Evolutionary conservation across 257 asterid genomes (phyloP), one percentile per base, ranked within the genome.

Genomic region (Lantana camara): DNA sequence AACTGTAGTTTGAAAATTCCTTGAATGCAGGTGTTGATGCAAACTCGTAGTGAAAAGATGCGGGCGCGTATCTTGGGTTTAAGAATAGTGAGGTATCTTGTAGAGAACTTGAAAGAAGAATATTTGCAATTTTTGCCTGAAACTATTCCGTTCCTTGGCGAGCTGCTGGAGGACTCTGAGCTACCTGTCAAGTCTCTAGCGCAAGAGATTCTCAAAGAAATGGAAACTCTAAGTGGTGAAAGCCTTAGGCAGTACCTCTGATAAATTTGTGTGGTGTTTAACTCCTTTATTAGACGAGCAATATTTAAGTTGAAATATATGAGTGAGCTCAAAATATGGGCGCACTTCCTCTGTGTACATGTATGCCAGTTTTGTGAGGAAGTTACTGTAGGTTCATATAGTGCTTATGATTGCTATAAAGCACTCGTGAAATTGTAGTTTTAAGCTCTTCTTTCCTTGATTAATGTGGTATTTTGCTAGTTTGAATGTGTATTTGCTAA

Each of bases 101-200:
- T 90, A 5, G 97, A 93, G 75, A 90, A 85, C 16, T 79, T 93
- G 74, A 87, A 84, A 67, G 97, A 93, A 71, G 99, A 87, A 67
- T 93, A 87, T 73, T 51, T 84, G 56, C 83, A 72, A 42, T 77
- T 90, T 20, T 53, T 93, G 79, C 87, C 96, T 0, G 97, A 93
- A 61, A 87, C 95, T 21, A 90, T 93, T 35, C 97, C 95, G 16
- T 90, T 90, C 89, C 86, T 93, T 11, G 88, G 90, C 7, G 97
- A 93, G 69, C 61, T 88, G 81, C 94, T 93, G 2, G 99, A 93
- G 85, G 99, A 93, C 55, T 73, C 51, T 0, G 96, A 90, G 66
- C 77, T 68, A 23, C 73, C 94, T 20, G 95, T 93, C 34, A 93
- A 90, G 79, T 67, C 90, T 34, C 96, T 93, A 53, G 86, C 99